phyloP scores from a whole-genome alignment of 305 asterid genomes.

The Fraxinus platypoda region DNA sequence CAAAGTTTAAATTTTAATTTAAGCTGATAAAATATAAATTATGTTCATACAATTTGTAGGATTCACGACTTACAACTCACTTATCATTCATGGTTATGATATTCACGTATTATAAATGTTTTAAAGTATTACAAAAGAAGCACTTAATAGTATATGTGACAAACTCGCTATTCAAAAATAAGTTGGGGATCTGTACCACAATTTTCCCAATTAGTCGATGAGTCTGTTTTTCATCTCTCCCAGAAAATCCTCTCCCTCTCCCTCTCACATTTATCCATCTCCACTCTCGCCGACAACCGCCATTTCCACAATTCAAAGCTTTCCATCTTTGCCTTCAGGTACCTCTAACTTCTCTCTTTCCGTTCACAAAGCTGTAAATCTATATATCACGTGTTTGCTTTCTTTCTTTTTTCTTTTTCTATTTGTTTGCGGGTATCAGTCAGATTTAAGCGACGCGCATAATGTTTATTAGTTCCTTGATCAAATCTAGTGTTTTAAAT shows the following conservation, averaged over 20 bases:
- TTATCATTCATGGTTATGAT: too few species aligned
- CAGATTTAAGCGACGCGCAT: not conserved
- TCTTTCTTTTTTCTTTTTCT: not conserved
- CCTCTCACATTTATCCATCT: not conserved
- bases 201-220: not conserved
- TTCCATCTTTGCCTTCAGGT: not conserved
- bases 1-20: too few species aligned
- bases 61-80: not conserved
- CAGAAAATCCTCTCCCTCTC: not conserved
- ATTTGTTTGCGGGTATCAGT: not conserved
- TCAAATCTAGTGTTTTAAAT: not conserved
- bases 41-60: too few species aligned
- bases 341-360: not conserved
- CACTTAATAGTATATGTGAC: not conserved
- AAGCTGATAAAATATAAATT: not conserved
- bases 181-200: not conserved
- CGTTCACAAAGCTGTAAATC: not conserved
- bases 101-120: too few species aligned
- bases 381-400: not conserved
- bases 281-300: constrained; percentile 3
- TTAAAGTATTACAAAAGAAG: not conserved
- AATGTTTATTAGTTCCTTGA: not conserved
- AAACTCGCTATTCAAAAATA: not conserved
- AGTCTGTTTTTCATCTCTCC: not conserved
- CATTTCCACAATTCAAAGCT: not conserved